phyloP scores from a whole-genome alignment of 352 stramenopile genomes.

The Globisporangium viniferum region DNA sequence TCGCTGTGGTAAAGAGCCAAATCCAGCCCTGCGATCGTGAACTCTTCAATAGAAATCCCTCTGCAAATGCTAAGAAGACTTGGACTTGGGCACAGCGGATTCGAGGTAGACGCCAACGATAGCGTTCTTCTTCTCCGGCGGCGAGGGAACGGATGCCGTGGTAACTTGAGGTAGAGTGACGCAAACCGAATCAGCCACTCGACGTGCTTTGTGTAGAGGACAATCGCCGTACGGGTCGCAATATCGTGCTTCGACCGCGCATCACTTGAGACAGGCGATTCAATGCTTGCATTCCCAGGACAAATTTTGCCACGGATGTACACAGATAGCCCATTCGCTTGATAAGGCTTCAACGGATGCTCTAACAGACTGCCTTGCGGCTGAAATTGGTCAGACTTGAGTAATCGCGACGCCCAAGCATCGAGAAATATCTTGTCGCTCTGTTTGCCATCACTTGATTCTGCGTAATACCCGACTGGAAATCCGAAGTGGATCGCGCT shows the following conservation, averaged over 20 bases:
- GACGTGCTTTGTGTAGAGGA: conserved; percentile 74
- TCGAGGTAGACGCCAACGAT: conserved; percentile 2
- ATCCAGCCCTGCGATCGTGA: conserved; percentile 64
- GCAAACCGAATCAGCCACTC: conserved; percentile 72
- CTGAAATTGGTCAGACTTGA: conserved; percentile 9
- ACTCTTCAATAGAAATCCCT: conserved; percentile 46
- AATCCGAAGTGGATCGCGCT: conserved; percentile 42
- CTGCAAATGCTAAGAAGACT: conserved; percentile 34
- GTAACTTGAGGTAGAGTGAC: conserved; percentile 40
- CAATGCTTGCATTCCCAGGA: conserved; percentile 10
- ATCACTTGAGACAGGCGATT: conserved; percentile 9
- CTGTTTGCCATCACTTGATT: background rate
- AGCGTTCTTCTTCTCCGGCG: conserved; percentile 4
- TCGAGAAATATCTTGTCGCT: conserved; percentile 17
- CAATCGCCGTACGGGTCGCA: conserved; percentile 46
- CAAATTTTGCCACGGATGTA: conserved; percentile 45
- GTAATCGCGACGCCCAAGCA: conserved; percentile 10
- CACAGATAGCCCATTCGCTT: conserved; percentile 35
- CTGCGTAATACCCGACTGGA: conserved; percentile 35
- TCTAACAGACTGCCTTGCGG: background rate
- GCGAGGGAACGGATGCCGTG: conserved; percentile 25
- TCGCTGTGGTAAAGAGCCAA: conserved; percentile 70
- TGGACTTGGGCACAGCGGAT: background rate
- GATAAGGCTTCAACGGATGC: conserved; percentile 25
- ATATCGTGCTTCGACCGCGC: conserved; percentile 52